A percentile compares a stretch with the other conserved stretches of the same genome.
Evolutionary conservation across 2,329 filamentous ascomycete species (phyloP).

Genomic region (Periconia macrospinosa): DNA sequence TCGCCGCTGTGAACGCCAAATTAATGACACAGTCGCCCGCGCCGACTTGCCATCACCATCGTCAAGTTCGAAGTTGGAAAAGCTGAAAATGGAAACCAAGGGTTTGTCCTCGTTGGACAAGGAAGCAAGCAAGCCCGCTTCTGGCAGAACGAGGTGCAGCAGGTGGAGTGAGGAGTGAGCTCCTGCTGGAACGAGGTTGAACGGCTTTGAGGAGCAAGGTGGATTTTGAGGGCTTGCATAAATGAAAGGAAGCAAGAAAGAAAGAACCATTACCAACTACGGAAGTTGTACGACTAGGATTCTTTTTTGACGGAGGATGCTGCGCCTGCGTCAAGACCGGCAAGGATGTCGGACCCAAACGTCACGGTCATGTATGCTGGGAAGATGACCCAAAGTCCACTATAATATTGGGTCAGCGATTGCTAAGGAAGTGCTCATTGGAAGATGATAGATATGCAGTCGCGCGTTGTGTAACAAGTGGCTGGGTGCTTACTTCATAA

Average conservation of each 20-base stretch:
- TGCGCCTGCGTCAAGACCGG: constrained; percentile 56
- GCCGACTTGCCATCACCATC: not conserved
- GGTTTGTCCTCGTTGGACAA: constrained; percentile 1
- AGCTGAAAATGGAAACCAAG: not conserved
- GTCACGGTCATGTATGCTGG: constrained; percentile 64
- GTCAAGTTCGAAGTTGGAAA: not conserved
- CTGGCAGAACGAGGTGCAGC: no score
- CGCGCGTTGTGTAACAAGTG: not conserved
- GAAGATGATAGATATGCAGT: not conserved
- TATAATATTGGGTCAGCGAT: constrained; percentile 31
- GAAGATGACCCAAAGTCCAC: constrained; percentile 66
- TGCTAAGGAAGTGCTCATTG: not conserved
- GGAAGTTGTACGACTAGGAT: constrained; percentile 15
- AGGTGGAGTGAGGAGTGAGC: no score
- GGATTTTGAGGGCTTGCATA: no score
- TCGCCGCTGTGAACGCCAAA: not conserved
- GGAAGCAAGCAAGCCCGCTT: not conserved
- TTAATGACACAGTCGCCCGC: not conserved
- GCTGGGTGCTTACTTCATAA: constrained; percentile 64
- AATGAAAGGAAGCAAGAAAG: not conserved
- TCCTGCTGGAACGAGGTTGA: no score
- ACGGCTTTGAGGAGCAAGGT: not conserved
- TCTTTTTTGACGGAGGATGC: constrained; percentile 27
- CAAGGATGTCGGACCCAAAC: constrained; percentile 63
- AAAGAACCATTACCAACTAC: not conserved